Evolutionary conservation across 768 basidiomycete species (phyloP), one percentile per base, ranked within the genome.

Genomic region (Hydnum rufescens): DNA sequence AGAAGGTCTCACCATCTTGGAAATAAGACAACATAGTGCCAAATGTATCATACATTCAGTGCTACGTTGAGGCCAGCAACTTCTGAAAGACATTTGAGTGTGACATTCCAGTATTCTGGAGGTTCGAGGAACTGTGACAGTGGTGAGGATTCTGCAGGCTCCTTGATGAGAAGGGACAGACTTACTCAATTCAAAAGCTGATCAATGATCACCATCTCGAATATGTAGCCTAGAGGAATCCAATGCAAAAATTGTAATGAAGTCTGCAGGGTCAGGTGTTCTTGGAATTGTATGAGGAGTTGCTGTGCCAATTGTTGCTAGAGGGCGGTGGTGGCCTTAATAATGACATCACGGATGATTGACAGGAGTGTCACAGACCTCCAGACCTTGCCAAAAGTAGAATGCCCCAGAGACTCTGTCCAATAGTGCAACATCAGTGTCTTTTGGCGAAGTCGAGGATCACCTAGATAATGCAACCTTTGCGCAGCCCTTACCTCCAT

Each of bases 11-110:
- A 96, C 81, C 89, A 96, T 96, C 54, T 86, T 81, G 66, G 84
- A 71, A 97, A 97, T 31, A 99, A 71, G 58, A 90, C 88, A 56
- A 90, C 88, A 64, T 95, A 99, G 74, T 99, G 97, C 26, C n/a
- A n/a, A n/a, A n/a, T n/a, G 80, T 79, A 64, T 99, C 92, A 66
- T 96, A 99, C 71, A 99, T 96, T 96, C 93, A 13, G 90, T 80
- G 18, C 88, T 51, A 97, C 88, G 62, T 82, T 86, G 39, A 99
- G 76, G 3, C 80, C 85, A 3, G 89, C 95, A 58, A 99, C 95
- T 67, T 97, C 93, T 5, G 88, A 88, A 32, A 99, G 71, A 64
- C 95, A 99, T 67, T 90, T 93, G 54, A 99, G 71, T 3, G 93
- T 95, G 57, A 96, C 77, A 60, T 97, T 97, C 53, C 95, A 82